Evolutionary conservation across 2,329 filamentous ascomycete species (phyloP).

Genomic region (Penicillium frequentans): DNA sequence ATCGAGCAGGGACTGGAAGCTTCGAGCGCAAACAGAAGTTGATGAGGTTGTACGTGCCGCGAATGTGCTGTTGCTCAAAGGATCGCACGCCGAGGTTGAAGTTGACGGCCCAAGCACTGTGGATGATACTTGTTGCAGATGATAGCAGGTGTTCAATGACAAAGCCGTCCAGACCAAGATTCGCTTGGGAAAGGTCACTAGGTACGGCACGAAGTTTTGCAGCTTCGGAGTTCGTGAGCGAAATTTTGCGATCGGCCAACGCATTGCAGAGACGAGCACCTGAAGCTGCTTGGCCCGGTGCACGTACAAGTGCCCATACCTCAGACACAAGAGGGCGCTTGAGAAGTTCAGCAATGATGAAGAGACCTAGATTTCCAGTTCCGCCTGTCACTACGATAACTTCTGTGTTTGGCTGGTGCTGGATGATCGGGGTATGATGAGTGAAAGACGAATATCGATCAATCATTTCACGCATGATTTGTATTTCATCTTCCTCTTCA

Average conservation of each 20-base stretch:
- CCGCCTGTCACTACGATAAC: constrained; percentile 59
- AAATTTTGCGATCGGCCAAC: constrained; percentile 38
- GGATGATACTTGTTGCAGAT: constrained; percentile 56
- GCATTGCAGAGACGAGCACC: constrained; percentile 47
- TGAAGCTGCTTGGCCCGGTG: constrained; percentile 38
- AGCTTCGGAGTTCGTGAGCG: constrained; percentile 18
- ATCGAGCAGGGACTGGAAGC: constrained; percentile 34
- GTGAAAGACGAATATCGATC: constrained; percentile 45
- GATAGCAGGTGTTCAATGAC: constrained; percentile 43
- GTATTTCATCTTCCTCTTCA: constrained; percentile 41
- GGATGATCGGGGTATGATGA: constrained; percentile 22
- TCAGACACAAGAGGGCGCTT: constrained; percentile 42
- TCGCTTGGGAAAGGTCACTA: constrained; percentile 46
- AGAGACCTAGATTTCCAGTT: constrained; percentile 65
- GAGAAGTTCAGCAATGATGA: constrained; percentile 53
- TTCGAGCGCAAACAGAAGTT: constrained; percentile 39
- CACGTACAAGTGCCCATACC: constrained; percentile 60
- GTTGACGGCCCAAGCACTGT: constrained; percentile 51
- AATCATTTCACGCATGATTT: constrained; percentile 49
- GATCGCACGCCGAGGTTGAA: constrained; percentile 59
- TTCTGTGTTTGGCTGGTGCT: constrained; percentile 26
- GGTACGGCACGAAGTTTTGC: constrained; percentile 50
- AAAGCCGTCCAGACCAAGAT: constrained; percentile 51
- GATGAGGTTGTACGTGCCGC: constrained; percentile 49
- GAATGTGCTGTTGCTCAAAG: constrained; percentile 58